Base-by-base conservation (phyloP, 1,284 basidiomycete genomes). In the Cystobasidium slooffiae region DNA sequence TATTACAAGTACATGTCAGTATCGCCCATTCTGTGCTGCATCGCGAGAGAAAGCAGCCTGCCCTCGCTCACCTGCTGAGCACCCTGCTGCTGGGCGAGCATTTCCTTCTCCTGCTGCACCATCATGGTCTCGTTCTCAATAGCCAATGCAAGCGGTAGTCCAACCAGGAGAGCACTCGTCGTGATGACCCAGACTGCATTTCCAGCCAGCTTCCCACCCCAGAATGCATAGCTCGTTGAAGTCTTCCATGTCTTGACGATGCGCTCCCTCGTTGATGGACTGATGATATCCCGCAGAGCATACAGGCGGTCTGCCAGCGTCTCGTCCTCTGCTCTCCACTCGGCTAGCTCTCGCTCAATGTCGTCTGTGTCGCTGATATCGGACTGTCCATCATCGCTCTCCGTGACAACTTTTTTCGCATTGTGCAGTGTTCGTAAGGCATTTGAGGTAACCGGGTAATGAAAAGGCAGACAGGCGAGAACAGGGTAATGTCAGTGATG, bases 61-160 rank as follows among this genome's bases (percentile, higher is more conserved):
- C 39, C 31, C 41, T 53, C 53, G 86, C 87, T 76, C 76, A 93
- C 93, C 87, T 91, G 90, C 84, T 95, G 93, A 20, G 90, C 90
- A 51, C 94, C 94, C 81, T 93, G 90, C 82, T 94, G 93, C 83
- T 97, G 94, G 67, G 92, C 92, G 78, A 92, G 85, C 87, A 94
- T 89, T 83, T 98, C 94, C 84, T 92, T 91, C 84, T 99, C 96
- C 84, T 98, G 95, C 73, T 91, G 90, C 6, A 94, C 90, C 75
- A 97, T 88, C 84, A 94, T 93, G 65, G 91, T 91, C 85, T 99
- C 96, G 83, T 97, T 96, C 84, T 99, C 96, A 77, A 98, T 87
- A 72, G 90, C 91, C 78, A 99, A 86, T 1, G 94, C 94, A 78
- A 97, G 87, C 39, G 96, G 96, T 63, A 99, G 86, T 7, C 93